Evolutionary conservation across 306 rosid genomes (phyloP).

Genomic region (Malus orientalis): DNA sequence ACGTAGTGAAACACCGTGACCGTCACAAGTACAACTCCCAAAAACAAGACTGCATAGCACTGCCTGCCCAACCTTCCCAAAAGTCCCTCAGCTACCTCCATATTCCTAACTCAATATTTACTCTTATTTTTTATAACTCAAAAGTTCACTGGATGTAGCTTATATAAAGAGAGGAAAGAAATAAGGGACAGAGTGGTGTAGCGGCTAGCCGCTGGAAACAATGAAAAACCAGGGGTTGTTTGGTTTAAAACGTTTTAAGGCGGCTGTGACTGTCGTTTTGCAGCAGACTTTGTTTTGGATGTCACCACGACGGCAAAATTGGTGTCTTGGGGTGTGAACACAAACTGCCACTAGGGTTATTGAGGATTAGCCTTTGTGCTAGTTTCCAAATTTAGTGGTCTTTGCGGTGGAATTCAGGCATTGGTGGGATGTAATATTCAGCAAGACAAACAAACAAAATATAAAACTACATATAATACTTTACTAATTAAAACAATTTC

Average conservation of each 20-base stretch:
- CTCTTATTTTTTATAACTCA: background rate
- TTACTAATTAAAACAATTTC: no score
- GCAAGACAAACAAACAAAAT: no score
- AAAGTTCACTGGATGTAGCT: background rate
- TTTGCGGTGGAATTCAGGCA: background rate
- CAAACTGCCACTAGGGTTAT: background rate
- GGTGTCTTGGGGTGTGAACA: background rate
- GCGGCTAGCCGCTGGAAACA: background rate
- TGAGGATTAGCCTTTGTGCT: background rate
- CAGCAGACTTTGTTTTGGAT: background rate
- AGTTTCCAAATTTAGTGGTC: background rate
- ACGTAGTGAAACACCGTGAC: constrained; percentile 22
- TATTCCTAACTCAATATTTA: background rate
- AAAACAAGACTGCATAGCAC: constrained; percentile 36
- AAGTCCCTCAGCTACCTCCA: constrained; percentile 7
- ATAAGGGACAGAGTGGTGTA: background rate
- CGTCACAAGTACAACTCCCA: constrained; percentile 29
- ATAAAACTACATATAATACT: no score
- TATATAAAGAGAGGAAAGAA: background rate
- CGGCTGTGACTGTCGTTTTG: constrained; percentile 8
- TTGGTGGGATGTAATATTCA: background rate
- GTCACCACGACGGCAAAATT: background rate
- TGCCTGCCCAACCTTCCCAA: constrained; percentile 21
- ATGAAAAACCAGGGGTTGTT: constrained; percentile 8
- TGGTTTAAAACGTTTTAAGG: background rate